phyloP scores from a whole-genome alignment of 1,284 basidiomycete species.

The Sporisorium reilianum region DNA sequence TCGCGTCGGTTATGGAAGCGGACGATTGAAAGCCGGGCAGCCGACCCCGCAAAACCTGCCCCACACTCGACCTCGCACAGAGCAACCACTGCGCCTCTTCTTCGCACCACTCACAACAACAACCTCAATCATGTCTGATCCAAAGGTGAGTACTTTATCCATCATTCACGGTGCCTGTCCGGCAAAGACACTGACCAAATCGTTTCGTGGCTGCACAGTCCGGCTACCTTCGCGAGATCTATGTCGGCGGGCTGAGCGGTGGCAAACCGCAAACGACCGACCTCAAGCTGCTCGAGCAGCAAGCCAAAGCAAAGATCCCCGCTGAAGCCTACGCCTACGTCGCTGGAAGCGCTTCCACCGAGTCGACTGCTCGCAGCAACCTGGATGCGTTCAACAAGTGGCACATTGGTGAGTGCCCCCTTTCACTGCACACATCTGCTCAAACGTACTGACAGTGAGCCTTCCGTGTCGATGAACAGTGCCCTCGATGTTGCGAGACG shows the following conservation, averaged over 20 bases:
- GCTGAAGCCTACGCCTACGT: constrained; percentile 60
- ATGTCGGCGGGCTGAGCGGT: constrained; percentile 49
- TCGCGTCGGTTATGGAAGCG: background rate
- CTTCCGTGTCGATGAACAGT: constrained; percentile 14
- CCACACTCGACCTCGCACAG: background rate
- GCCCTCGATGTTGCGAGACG: constrained; percentile 51
- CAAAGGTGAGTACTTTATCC: constrained; percentile 20
- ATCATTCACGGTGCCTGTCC: background rate
- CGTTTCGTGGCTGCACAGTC: constrained; percentile 14
- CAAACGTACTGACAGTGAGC: background rate
- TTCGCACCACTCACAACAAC: background rate
- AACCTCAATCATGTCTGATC: constrained; percentile 32
- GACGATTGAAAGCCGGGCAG: background rate
- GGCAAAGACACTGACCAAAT: background rate
- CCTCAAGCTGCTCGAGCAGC: constrained; percentile 43
- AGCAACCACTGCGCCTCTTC: background rate
- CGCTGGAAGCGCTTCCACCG: constrained; percentile 57
- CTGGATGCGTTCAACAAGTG: constrained; percentile 47
- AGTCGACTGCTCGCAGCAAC: constrained; percentile 51
- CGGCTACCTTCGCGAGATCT: constrained; percentile 57
- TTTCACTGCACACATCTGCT: background rate
- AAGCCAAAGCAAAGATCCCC: constrained; percentile 44
- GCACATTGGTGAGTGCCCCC: constrained; percentile 48
- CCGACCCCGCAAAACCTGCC: background rate
- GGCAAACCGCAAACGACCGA: constrained; percentile 45